These are phyloP conservation scores for Rachicladosporium sp. DNA, from an alignment of 2,329 filamentous ascomycete genomes.

Conservation along the genomic window DNA sequence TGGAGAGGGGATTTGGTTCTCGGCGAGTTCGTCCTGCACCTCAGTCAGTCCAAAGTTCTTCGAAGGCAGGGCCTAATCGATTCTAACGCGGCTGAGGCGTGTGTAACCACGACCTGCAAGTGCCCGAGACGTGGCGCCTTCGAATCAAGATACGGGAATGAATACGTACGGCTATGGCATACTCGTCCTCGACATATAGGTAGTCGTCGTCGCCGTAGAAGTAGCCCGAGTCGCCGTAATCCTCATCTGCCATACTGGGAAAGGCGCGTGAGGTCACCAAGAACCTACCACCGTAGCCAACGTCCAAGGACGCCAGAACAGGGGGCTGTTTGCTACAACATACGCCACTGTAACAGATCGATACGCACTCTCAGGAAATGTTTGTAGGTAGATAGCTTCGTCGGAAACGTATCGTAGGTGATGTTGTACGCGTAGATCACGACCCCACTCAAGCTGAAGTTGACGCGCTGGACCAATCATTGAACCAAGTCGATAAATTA, in stretches of 20 bases:
- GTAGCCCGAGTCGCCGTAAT: conserved; percentile 24
- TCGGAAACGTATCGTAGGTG: too few species aligned
- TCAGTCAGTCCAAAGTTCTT: conserved; percentile 1
- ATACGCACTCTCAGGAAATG: too few species aligned
- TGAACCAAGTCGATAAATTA: too few species aligned
- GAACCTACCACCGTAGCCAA: too few species aligned
- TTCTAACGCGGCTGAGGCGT: conserved; percentile 2
- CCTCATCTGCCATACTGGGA: conserved; percentile 17
- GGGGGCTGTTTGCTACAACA: too few species aligned
- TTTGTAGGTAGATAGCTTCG: too few species aligned
- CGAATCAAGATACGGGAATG: background rate
- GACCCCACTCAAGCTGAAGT: too few species aligned
- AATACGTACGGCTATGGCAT: conserved; percentile 23
- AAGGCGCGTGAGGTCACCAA: too few species aligned
- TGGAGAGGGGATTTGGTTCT: conserved; percentile 34
- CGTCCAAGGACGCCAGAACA: too few species aligned
- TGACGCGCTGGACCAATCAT: too few species aligned
- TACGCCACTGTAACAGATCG: too few species aligned
- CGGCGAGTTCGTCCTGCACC: conserved; percentile 36
- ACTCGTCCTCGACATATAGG: conserved; percentile 36
- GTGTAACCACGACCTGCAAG: conserved; percentile 6
- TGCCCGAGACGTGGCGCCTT: conserved; percentile 5
- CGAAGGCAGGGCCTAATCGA: background rate
- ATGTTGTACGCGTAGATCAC: too few species aligned
- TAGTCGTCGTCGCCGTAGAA: conserved; percentile 30